Evolutionary conservation across 1,284 basidiomycete species (phyloP).

Genomic region (Apiotrichum akiyoshidainum): DNA sequence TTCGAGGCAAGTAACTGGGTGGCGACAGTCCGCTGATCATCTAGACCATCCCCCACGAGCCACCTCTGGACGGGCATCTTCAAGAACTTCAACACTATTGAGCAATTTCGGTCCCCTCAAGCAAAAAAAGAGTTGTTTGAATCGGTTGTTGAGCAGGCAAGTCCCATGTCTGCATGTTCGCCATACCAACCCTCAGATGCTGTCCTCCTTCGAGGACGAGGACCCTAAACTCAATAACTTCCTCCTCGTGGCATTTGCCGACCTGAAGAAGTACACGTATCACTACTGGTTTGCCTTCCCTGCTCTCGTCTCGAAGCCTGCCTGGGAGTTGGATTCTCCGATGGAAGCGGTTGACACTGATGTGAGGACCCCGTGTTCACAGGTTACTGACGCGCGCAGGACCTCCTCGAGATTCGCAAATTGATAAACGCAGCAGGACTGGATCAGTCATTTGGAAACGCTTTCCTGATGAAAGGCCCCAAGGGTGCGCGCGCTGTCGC

Average conservation of each 20-base stretch:
- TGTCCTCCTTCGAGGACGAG: conserved; percentile 31
- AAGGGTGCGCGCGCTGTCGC: conserved; percentile 51
- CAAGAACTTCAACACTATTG: conserved; percentile 94
- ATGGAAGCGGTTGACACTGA: not conserved
- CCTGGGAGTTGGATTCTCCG: conserved; percentile 67
- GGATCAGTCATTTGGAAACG: not conserved
- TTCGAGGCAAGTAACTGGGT: not conserved
- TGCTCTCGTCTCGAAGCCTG: conserved; percentile 77
- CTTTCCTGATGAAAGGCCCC: conserved; percentile 28
- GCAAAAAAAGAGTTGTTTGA: conserved; percentile 77
- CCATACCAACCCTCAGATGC: conserved; percentile 25
- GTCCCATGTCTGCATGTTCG: not conserved
- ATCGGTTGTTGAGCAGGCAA: conserved; percentile 61
- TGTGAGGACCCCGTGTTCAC: not conserved
- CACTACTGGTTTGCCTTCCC: conserved; percentile 99
- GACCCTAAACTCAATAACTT: conserved; percentile 65
- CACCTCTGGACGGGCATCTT: conserved; percentile 62
- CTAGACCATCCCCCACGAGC: conserved; percentile 53
- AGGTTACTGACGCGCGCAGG: not conserved
- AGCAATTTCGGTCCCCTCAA: conserved; percentile 87
- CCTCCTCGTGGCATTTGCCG: conserved; percentile 86
- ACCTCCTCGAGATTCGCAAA: not conserved
- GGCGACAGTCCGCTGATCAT: not conserved
- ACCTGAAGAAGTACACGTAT: conserved; percentile 96
- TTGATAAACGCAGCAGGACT: not conserved